phyloP scores from a whole-genome alignment of 306 rosid species.

The Rosa chinensis region DNA sequence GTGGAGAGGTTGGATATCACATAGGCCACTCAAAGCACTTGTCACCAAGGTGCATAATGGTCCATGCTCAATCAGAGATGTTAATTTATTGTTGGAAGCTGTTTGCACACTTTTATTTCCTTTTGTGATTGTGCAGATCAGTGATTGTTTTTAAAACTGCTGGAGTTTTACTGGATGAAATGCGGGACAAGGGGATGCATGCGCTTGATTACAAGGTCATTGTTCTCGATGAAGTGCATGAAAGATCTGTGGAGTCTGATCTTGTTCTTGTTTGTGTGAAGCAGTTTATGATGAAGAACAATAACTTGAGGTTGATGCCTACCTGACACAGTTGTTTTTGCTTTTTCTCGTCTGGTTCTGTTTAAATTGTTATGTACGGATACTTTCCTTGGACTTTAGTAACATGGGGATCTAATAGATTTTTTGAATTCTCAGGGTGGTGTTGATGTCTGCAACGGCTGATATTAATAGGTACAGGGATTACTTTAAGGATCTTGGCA shows the following conservation, averaged over 20 bases:
- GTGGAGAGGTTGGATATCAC: constrained; percentile 89
- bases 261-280: constrained; percentile 85
- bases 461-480: constrained; percentile 74
- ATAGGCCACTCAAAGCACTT: constrained; percentile 73
- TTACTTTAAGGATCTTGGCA: constrained; percentile 83
- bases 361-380: neutral
- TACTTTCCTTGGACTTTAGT: constrained; percentile 15
- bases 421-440: constrained; percentile 58
- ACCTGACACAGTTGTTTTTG: neutral
- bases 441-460: constrained; percentile 95
- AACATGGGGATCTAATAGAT: constrained; percentile 28
- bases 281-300: constrained; percentile 73
- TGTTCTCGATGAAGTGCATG: constrained; percentile 94
- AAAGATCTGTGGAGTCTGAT: constrained; percentile 94
- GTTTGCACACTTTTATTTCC: neutral
- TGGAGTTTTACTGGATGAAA: constrained; percentile 86
- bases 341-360: neutral
- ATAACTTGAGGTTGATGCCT: constrained; percentile 62
- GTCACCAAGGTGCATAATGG: constrained; percentile 47
- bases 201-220: constrained; percentile 83
- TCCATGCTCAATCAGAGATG: neutral
- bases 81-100: neutral
- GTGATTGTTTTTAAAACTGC: constrained; percentile 84
- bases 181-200: constrained; percentile 69
- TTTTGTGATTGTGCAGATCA: constrained; percentile 42